Conservation (phyloP, 495 filamentous ascomycete genomes). For the Neurospora sp. region DNA sequence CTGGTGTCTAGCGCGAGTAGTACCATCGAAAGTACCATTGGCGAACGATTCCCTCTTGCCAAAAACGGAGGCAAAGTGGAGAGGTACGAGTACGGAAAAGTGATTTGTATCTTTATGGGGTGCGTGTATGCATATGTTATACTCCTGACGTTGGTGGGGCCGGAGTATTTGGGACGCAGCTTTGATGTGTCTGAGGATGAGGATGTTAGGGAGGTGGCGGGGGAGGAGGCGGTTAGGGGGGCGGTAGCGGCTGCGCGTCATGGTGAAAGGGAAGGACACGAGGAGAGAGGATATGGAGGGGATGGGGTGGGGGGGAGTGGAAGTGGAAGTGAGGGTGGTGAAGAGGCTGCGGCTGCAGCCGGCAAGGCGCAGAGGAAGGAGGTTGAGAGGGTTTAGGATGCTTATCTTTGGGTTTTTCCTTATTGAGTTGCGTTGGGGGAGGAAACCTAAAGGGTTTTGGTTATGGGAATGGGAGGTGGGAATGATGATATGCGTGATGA, state of each 20-base stretch:
- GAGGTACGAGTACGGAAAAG: conserved; percentile 76
- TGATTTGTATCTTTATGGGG: conserved; percentile 89
- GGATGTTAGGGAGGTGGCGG: conserved; percentile 50
- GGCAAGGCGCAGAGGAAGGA: not conserved
- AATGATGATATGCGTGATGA: not conserved
- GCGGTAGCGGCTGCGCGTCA: conserved; percentile 1
- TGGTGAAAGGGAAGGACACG: no score
- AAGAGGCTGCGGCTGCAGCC: not conserved
- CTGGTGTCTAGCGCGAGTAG: conserved; percentile 60
- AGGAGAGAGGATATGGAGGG: not conserved
- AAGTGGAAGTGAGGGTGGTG: not conserved
- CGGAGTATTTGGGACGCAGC: conserved; percentile 55
- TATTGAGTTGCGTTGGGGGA: not conserved
- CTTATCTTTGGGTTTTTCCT: not conserved
- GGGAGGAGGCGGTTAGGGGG: conserved; percentile 21
- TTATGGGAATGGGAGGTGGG: no score
- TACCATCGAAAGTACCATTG: conserved; percentile 78
- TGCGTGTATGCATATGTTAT: conserved; percentile 83
- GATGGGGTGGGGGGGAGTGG: not conserved
- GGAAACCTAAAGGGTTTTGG: not conserved
- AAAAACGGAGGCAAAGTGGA: conserved; percentile 4
- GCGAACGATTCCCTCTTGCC: conserved; percentile 66
- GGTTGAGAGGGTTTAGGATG: not conserved
- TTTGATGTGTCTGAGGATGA: conserved; percentile 59
- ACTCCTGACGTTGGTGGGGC: conserved; percentile 62